Evolutionary conservation across 257 asterid genomes (phyloP), one percentile per base, ranked within the genome.

Genomic region (Rhazya stricta): DNA sequence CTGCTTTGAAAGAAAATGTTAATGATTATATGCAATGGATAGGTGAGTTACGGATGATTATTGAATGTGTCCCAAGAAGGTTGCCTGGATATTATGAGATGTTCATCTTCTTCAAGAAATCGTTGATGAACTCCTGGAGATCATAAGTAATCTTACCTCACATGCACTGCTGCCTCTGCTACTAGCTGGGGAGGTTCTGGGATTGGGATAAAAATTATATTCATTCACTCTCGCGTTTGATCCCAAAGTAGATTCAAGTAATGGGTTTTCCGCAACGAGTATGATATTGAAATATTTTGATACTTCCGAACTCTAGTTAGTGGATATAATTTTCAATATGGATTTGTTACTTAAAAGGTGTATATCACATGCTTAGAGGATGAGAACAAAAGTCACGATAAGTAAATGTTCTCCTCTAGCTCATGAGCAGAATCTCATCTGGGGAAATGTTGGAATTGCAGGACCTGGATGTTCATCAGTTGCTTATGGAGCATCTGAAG

Each of bases 391-490:
- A n/a, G n/a, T n/a, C n/a, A n/a, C n/a, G n/a, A n/a, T n/a, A n/a
- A n/a, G n/a, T n/a, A n/a, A n/a, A n/a, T n/a, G n/a, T n/a, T n/a
- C n/a, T n/a, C n/a, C n/a, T n/a, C n/a, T n/a, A n/a, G n/a, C n/a
- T n/a, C n/a, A n/a, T n/a, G n/a, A n/a, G n/a, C n/a, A n/a, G n/a
- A 57, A 25, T 25, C 8, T 46, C 48, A 69, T 4, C 15, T 18
- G 19, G 37, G 36, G 53, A 39, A 54, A 39, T 36, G 48, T 0
- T 30, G 29, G 36, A 70, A 70, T 62, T 85, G 85, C 91, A 93
- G 98, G 98, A 36, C 98, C 97, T 0, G 98, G 98, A 21, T 93
- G 98, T 81, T 93, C 98, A 57, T 93, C 98, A 3, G 85, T 91
- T 50, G 98, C 95, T 29, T 93, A 91, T 78, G 98, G 97, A 25